These are phyloP conservation scores for Rhododendron molle DNA, from an alignment of 148 eudicot species.

Conservation along the genomic window DNA sequence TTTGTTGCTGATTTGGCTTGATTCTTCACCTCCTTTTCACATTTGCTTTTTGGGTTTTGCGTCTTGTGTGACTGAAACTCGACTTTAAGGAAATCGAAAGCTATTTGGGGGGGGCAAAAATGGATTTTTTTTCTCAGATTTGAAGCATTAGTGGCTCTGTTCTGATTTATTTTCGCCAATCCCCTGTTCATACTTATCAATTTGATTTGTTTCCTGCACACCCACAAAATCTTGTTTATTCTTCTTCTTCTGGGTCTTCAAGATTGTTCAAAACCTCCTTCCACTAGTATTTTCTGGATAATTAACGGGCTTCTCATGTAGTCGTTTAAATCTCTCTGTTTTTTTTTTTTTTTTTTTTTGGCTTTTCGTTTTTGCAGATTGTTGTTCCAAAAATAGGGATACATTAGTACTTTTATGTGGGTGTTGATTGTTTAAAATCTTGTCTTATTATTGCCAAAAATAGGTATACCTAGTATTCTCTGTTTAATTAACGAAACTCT, in stretches of 20 bases:
- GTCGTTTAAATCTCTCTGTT: neutral
- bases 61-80: constrained; percentile 18
- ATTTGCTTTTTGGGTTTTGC: constrained; percentile 17
- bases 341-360: neutral
- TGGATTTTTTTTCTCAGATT: constrained; percentile 7
- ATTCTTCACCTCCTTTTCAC: neutral
- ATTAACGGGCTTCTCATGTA: neutral
- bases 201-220: neutral
- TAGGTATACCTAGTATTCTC: constrained; percentile 9
- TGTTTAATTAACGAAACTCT: neutral
- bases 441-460: neutral
- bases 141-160: neutral
- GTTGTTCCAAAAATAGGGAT: neutral
- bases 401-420: neutral
- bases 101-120: neutral
- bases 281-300: neutral
- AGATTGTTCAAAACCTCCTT: neutral
- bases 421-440: neutral
- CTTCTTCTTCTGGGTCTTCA: neutral
- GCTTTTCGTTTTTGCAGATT: neutral
- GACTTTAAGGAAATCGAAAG: constrained; percentile 9
- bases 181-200: neutral
- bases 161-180: neutral
- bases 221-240: neutral
- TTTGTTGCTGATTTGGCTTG: neutral